Percentiles rank a stretch among this genome's conserved stretches.
Conservation (phyloP, 495 filamentous ascomycete species). For the Neurospora sp. region DNA sequence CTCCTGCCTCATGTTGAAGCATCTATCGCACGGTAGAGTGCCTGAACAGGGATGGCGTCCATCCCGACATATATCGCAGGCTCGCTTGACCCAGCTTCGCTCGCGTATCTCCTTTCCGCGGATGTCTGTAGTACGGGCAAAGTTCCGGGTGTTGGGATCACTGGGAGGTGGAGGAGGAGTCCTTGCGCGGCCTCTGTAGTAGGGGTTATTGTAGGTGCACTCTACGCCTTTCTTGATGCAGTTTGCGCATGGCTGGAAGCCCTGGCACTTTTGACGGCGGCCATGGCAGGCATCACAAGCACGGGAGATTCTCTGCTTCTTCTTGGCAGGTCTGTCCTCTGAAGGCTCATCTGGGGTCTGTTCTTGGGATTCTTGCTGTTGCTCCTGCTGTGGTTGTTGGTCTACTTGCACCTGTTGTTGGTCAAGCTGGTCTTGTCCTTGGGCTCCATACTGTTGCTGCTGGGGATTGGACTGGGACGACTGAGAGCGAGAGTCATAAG, state of each 20-base stretch:
- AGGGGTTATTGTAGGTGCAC: slow-evolving; percentile 13
- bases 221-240: slow-evolving; percentile 7
- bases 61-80: slow-evolving; percentile 13
- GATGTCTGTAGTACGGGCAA: not conserved
- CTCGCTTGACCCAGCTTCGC: slow-evolving; percentile 11
- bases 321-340: not conserved
- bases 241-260: slow-evolving; percentile 14
- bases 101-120: slow-evolving; percentile 5
- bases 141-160: slow-evolving; percentile 7
- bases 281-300: slow-evolving; percentile 13
- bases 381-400: not conserved
- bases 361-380: not conserved
- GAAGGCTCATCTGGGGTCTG: not conserved
- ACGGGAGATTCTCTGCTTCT: slow-evolving; percentile 8
- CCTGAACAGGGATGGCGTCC: slow-evolving; percentile 8
- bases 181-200: slow-evolving; percentile 7
- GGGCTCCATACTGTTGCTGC: not conserved
- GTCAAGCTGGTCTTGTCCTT: not conserved
- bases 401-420: not conserved
- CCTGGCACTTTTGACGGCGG: slow-evolving; percentile 6
- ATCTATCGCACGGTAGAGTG: slow-evolving; percentile 12
- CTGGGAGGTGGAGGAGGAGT: slow-evolving; percentile 13
- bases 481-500: not conserved
- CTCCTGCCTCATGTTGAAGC: slow-evolving; percentile 9
- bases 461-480: not conserved